Conservation (phyloP, 2,329 filamentous ascomycete species). For the Fusarium xyrophilum region DNA sequence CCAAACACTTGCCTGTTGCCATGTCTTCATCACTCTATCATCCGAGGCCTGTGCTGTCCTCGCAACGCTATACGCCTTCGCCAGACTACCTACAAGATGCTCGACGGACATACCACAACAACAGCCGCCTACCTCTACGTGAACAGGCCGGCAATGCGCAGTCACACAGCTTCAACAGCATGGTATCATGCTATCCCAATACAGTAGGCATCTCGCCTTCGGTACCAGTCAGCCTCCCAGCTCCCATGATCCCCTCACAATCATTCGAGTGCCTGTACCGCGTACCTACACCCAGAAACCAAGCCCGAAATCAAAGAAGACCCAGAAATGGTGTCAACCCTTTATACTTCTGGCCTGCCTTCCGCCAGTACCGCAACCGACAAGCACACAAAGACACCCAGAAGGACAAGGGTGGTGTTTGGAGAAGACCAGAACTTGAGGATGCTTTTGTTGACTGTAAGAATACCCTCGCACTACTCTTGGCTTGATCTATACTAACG, state of each 20-base stretch:
- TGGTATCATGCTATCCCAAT: constrained; percentile 55
- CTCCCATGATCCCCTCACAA: constrained; percentile 59
- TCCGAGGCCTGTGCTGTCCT: constrained; percentile 57
- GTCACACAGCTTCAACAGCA: constrained; percentile 49
- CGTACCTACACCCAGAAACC: constrained; percentile 48
- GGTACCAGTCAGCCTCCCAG: constrained; percentile 56
- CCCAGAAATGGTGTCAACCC: constrained; percentile 58
- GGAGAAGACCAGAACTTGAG: constrained; percentile 62
- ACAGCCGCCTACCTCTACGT: constrained; percentile 55
- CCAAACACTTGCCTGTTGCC: constrained; percentile 27
- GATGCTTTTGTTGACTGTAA: constrained; percentile 72
- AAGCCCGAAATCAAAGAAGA: constrained; percentile 47
- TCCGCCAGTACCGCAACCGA: constrained; percentile 70
- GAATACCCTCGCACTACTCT: constrained; percentile 23
- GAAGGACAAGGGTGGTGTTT: constrained; percentile 66
- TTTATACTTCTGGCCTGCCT: constrained; percentile 67
- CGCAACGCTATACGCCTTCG: constrained; percentile 58
- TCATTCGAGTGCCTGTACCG: constrained; percentile 53
- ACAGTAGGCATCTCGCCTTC: constrained; percentile 53
- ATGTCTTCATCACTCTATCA: constrained; percentile 52
- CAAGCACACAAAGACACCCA: constrained; percentile 67
- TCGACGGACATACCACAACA: constrained; percentile 50
- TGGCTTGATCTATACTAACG: constrained; percentile 29
- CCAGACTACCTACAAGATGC: constrained; percentile 55
- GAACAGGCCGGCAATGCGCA: constrained; percentile 63